Percentiles rank a stretch among this genome's conserved stretches.
These are phyloP conservation scores for Mortierella hygrophila DNA, from an alignment of 192 early-diverging fungal genomes.

Conservation along the genomic window DNA sequence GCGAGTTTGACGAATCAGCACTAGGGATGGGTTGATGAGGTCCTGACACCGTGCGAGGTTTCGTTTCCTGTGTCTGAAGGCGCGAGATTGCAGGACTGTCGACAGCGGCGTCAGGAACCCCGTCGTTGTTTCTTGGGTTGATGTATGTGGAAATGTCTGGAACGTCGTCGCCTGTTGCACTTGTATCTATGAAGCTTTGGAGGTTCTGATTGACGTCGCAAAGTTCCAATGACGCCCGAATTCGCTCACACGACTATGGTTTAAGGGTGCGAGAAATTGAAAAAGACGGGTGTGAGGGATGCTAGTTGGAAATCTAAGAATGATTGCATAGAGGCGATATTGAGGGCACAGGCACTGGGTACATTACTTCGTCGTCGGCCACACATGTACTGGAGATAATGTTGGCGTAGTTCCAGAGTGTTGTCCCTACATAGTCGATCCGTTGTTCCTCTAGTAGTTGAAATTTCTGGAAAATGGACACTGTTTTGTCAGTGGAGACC, in stretches of 20 bases:
- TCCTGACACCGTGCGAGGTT: constrained; percentile 40
- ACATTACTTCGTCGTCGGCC: constrained; percentile 76
- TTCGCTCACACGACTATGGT: constrained; percentile 74
- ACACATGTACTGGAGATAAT: constrained; percentile 77
- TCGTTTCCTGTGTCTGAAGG: constrained; percentile 41
- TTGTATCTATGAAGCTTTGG: constrained; percentile 68
- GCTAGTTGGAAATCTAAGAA: not conserved
- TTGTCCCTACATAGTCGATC: constrained; percentile 74
- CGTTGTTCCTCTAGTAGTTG: constrained; percentile 81
- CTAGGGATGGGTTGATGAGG: constrained; percentile 33
- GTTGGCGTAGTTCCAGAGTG: constrained; percentile 81
- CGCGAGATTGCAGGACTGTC: constrained; percentile 27
- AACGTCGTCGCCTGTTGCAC: constrained; percentile 72
- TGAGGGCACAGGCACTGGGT: not conserved
- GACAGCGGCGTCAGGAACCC: not conserved
- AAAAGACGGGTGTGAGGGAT: not conserved
- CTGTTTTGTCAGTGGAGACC: not conserved
- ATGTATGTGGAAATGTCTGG: constrained; percentile 53
- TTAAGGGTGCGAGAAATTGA: not conserved
- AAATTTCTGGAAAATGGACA: constrained; percentile 55
- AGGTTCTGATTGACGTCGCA: constrained; percentile 76
- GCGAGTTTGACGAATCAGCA: not conserved
- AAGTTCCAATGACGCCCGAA: constrained; percentile 74
- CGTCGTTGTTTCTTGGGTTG: not conserved
- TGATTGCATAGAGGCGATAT: not conserved